phyloP scores from a whole-genome alignment of 768 basidiomycete species.

The Fomitopsis serialis region DNA sequence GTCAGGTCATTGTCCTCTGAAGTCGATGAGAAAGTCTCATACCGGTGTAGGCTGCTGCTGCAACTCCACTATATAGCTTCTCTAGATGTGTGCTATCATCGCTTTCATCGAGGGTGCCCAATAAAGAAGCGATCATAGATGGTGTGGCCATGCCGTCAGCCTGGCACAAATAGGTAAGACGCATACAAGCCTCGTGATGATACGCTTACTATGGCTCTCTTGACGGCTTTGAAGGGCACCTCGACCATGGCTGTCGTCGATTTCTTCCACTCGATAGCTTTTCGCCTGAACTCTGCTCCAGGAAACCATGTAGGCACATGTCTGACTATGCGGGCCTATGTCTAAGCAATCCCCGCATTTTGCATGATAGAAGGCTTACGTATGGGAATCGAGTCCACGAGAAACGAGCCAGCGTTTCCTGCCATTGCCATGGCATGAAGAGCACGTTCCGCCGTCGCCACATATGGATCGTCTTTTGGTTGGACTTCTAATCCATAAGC shows the following conservation, averaged over 20 bases:
- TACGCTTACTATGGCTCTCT: conserved; percentile 17
- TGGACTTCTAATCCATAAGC: conserved; percentile 42
- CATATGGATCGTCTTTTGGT: conserved; percentile 37
- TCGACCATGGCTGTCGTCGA: conserved; percentile 14
- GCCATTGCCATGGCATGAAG: conserved; percentile 29
- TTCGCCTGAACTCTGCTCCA: conserved; percentile 21
- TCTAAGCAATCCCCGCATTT: background rate
- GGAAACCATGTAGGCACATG: conserved; percentile 23
- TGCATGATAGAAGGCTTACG: conserved; percentile 13
- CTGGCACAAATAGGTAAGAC: background rate
- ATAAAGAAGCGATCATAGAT: conserved; percentile 11
- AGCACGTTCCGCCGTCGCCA: conserved; percentile 36
- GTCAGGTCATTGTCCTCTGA: background rate
- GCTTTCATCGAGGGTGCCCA: conserved; percentile 6
- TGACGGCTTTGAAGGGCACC: conserved; percentile 17
- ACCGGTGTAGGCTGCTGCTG: conserved; percentile 16
- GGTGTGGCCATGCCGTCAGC: conserved; percentile 13
- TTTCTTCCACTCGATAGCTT: conserved; percentile 14
- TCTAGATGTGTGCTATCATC: conserved; percentile 9
- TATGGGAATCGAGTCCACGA: conserved; percentile 38
- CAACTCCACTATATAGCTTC: conserved; percentile 12
- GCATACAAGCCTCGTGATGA: background rate
- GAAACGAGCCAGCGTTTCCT: conserved; percentile 35
- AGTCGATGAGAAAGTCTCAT: background rate
- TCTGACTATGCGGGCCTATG: conserved; percentile 6